Percentiles rank a stretch among this genome's conserved stretches.
phyloP scores from a whole-genome alignment of 2,329 filamentous ascomycete species.

The Claviceps sp. region DNA sequence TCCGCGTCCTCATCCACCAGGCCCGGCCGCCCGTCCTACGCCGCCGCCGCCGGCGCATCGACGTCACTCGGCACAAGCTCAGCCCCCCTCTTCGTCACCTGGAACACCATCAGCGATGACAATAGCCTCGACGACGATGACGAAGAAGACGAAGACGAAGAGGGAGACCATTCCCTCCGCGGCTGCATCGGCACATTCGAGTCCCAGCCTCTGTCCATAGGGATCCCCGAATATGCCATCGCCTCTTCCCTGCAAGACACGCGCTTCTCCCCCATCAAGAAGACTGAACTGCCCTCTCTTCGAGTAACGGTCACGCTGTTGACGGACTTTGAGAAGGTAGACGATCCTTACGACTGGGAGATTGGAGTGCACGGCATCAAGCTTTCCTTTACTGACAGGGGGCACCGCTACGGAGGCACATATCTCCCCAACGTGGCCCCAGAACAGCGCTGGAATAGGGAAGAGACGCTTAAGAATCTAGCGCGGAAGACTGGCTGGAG shows the following conservation, averaged over 20 bases:
- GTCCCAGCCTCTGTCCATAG: constrained; percentile 55
- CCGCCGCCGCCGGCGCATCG: constrained; percentile 26
- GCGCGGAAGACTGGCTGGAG: constrained; percentile 93
- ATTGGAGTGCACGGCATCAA: constrained; percentile 77
- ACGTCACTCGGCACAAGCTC: constrained; percentile 25
- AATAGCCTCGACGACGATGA: background rate
- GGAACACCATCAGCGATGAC: constrained; percentile 53
- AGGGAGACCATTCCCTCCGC: constrained; percentile 46
- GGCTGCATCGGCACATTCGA: constrained; percentile 97
- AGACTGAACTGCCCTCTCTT: constrained; percentile 41
- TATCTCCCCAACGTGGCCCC: constrained; percentile 84
- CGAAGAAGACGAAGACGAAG: constrained; percentile 11
- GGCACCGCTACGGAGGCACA: constrained; percentile 65
- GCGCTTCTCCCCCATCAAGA: constrained; percentile 44
- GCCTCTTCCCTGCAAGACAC: constrained; percentile 58
- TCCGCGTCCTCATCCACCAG: constrained; percentile 22
- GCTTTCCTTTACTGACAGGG: constrained; percentile 67
- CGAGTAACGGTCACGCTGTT: constrained; percentile 67
- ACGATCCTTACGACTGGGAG: constrained; percentile 68
- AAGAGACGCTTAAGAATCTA: constrained; percentile 77
- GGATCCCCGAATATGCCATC: constrained; percentile 67
- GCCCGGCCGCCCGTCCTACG: constrained; percentile 27
- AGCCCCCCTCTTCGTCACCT: constrained; percentile 83
- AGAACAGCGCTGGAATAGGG: constrained; percentile 91
- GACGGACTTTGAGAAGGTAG: constrained; percentile 68